Base-by-base conservation (phyloP, 257 asterid genomes). In the Eucommia ulmoides region DNA sequence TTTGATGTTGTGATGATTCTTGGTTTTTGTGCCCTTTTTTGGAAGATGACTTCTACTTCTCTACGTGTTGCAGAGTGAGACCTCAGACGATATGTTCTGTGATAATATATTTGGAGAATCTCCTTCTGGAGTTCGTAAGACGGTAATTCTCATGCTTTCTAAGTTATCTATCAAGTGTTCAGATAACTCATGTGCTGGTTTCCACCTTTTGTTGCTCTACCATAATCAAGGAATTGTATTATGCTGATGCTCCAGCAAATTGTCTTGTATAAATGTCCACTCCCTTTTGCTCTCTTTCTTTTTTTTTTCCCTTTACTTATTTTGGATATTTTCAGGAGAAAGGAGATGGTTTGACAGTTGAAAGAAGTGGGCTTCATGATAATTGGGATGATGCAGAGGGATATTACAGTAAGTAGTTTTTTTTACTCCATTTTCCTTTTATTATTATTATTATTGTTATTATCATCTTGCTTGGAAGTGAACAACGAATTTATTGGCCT, bases 351-450 rank as follows among this genome's bases (percentile, higher is more conserved):
- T 41, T 63, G 19, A 74, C 94, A 58, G 66, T 82, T 70, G 96
- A 88, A 68, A 81, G 66, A 70, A 72, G 85, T 67, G 93, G 81
- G 50, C 76, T 77, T 9, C 63, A 84, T 69, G 97, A 88, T 66
- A 88, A 88, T 65, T 88, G 97, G 97, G 97, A 88, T 67, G 97
- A 88, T 49, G 78, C 94, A 1, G 97, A 88, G 65, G 97, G 97
- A 25, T 88, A 88, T 66, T 88, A 88, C 49, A 86, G 97, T 88
- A 71, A 65, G 82, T 64, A 18, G 45, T 42, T n/a, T 35, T 49
- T 61, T 20, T 33, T 35, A 58, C 29, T 33, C 29, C 41, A 19
- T 19, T 23, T 17, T 24, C 7, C 25, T 51, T 20, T 47, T 1
- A 8, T 22, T 60, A 54, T 22, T 24, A 47, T 63, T 47, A 22